Percentiles rank a stretch among this genome's conserved stretches.
Conservation (phyloP, 495 filamentous ascomycete species). For the Talaromyces wortmannii region DNA sequence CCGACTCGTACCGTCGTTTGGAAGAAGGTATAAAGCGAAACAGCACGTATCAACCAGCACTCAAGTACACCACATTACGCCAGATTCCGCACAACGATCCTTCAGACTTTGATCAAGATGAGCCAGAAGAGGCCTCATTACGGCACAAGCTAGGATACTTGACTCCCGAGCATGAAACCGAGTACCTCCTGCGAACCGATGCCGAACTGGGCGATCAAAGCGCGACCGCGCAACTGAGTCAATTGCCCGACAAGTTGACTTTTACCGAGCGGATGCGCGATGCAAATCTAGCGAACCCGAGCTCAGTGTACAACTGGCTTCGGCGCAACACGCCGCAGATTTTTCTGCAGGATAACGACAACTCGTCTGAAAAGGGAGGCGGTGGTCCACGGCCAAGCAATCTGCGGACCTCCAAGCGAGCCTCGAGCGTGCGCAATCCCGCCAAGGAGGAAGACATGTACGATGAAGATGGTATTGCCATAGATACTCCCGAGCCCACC, state of each 20-base stretch:
- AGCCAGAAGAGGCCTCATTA: not conserved
- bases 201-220: conserved; percentile 48
- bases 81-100: conserved; percentile 22
- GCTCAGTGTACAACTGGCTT: conserved; percentile 88
- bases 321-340: conserved; percentile 74
- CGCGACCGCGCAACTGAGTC: conserved; percentile 23
- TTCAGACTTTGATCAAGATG: not conserved
- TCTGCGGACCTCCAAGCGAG: conserved; percentile 30
- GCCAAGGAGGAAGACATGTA: conserved; percentile 43
- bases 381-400: conserved; percentile 32
- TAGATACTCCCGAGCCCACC: conserved; percentile 28
- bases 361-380: conserved; percentile 50
- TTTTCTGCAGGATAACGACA: conserved; percentile 76
- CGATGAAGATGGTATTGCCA: conserved; percentile 44
- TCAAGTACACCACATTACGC: conserved; percentile 23
- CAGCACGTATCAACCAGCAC: conserved; percentile 29
- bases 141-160: conserved; percentile 48
- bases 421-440: conserved; percentile 18
- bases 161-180: conserved; percentile 70
- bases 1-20: conserved; percentile 26
- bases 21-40: conserved; percentile 33
- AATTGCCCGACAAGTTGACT: conserved; percentile 29
- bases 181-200: conserved; percentile 70
- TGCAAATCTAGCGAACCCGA: conserved; percentile 65
- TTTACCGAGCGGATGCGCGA: conserved; percentile 49